phyloP scores from a whole-genome alignment of 768 basidiomycete species.

The Artomyces pyxidatus region DNA sequence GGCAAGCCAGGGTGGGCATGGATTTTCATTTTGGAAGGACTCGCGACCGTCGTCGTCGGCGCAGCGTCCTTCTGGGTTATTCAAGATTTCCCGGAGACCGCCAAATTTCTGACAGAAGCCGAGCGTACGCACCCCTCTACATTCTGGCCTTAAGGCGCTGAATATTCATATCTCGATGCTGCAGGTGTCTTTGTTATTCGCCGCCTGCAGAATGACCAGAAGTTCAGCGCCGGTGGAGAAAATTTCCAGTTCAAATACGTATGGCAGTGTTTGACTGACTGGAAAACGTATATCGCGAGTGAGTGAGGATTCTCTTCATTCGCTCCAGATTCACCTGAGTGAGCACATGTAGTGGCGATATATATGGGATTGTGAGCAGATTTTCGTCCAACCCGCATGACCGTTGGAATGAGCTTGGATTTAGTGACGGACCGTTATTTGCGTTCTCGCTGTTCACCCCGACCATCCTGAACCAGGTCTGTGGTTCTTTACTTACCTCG shows the following conservation, averaged over 20 bases:
- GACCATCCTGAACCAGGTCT: conserved; percentile 42
- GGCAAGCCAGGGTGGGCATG: conserved; percentile 58
- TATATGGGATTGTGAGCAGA: conserved; percentile 60
- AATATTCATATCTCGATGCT: neutral
- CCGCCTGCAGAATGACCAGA: conserved; percentile 56
- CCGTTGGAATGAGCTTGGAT: conserved; percentile 3
- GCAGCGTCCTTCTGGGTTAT: conserved; percentile 63
- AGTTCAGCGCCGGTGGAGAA: conserved; percentile 56
- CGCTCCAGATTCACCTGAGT: too few relatives aligned
- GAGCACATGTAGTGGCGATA: conserved; percentile 55
- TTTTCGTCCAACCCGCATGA: neutral
- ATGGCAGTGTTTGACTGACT: conserved; percentile 53
- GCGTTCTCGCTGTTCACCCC: conserved; percentile 47
- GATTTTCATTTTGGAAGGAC: conserved; percentile 72
- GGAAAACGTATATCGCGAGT: conserved; percentile 72
- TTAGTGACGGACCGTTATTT: conserved; percentile 42
- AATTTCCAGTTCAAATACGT: conserved; percentile 46
- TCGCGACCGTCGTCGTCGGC: conserved; percentile 54
- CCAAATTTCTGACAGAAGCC: conserved; percentile 56
- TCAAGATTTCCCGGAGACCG: conserved; percentile 71
- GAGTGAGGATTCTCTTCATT: too few relatives aligned
- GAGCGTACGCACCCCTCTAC: conserved; percentile 38
- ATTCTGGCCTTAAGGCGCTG: neutral
- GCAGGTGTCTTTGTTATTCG: conserved; percentile 55
- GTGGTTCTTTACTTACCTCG: conserved; percentile 5